These are phyloP conservation scores for Podospora pseudopauciseta DNA, from an alignment of 495 filamentous ascomycete genomes.

Conservation along the genomic window DNA sequence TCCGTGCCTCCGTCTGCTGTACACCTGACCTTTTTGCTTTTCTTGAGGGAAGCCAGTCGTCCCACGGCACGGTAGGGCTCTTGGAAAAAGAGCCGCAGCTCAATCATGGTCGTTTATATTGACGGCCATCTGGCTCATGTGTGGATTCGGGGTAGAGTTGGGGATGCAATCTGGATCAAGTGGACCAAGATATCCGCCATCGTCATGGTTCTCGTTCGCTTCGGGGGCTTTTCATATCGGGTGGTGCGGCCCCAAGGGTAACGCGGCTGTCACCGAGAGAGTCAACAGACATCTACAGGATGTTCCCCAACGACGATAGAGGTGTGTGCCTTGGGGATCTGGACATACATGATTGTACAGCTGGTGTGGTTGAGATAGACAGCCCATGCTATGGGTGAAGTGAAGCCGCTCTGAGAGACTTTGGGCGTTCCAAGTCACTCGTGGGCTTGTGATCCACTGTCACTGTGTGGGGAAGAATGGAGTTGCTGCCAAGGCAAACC, in stretches of 20 bases:
- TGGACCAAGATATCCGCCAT: slow-evolving; percentile 3
- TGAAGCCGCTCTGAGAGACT: too few species aligned
- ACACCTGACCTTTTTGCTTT: slow-evolving; percentile 26
- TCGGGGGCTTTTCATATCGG: neutral
- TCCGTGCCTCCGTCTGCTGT: slow-evolving; percentile 10
- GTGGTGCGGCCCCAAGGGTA: neutral
- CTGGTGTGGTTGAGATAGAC: too few species aligned
- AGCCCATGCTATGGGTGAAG: too few species aligned
- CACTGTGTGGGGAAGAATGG: too few species aligned
- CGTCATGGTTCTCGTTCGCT: too few species aligned
- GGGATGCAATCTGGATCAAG: slow-evolving; percentile 31
- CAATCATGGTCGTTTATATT: neutral
- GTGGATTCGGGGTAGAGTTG: slow-evolving; percentile 20
- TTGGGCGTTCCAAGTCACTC: too few species aligned
- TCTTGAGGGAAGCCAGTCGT: slow-evolving; percentile 5
- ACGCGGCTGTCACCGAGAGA: neutral
- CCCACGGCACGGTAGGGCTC: neutral
- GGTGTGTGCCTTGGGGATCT: too few species aligned
- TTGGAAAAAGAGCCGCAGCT: slow-evolving; percentile 8
- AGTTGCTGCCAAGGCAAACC: too few species aligned
- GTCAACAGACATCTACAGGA: neutral
- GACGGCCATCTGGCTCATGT: slow-evolving; percentile 25
- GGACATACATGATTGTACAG: too few species aligned
- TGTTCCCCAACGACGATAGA: neutral
- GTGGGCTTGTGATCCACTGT: too few species aligned